Base-by-base conservation (phyloP, 441 rosid genomes). In the Erysimum pusillum region DNA sequence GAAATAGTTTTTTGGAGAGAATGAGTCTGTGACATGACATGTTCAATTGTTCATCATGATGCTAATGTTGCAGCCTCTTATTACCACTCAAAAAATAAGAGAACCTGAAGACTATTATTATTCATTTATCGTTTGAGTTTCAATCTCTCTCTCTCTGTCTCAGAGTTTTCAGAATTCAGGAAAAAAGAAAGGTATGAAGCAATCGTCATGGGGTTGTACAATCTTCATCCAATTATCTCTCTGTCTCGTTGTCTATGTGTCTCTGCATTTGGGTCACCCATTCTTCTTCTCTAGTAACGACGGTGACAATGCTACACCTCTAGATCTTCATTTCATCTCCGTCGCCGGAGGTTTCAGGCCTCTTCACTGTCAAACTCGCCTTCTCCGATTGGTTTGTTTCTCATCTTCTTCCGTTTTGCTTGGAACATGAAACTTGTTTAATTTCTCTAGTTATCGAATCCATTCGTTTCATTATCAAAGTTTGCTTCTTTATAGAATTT, bases 331-430 rank as follows among this genome's bases (percentile, higher is more conserved):
- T 77, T 91, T 93, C 65, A 76, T 93, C 51, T 89, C 87, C 51
- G 96, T 91, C 45, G 39, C 86, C 34, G 89, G 97, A 17, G 91
- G 94, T 58, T 81, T 69, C 71, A 83, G 94, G 64, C 58, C 86
- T 35, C 64, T 75, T 58, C 56, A 75, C 39, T 78, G 63, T 0
- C 97, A 89, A 76, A 78, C 64, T 61, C 88, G 44, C 71, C 89
- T 93, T 77, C 91, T 93, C 81, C 90, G 81, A 74, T 80, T 83
- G 92, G 98, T 91, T 32, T 69, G 69, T 77, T 73, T 70, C 32
- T 2, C 12, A 49, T 51, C 74, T 69, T 76, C 46, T 58, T 53
- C 59, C 31, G 38, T 52, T 76, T 34, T 31, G 13, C n/a, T 59
- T 44, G 49, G 17, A 45, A 32, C 10, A n/a, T 59, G 18, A 34